phyloP scores from a whole-genome alignment of 306 rosid species.

The Cicer judaicum region DNA sequence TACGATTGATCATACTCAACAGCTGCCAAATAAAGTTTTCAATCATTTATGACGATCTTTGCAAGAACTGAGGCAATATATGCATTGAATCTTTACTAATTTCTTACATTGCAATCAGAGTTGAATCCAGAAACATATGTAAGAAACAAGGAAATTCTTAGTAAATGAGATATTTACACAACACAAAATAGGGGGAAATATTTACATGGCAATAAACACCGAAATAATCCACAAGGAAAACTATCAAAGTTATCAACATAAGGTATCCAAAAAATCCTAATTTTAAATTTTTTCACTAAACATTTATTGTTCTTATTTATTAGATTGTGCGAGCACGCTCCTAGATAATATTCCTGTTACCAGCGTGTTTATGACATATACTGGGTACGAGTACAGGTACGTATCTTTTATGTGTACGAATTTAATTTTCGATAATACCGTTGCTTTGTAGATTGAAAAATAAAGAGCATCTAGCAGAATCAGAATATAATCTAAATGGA shows the following conservation, averaged over 20 bases:
- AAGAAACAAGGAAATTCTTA: not conserved
- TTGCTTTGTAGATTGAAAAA: not conserved
- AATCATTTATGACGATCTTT: not conserved
- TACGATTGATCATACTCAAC: not conserved
- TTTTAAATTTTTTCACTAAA: too few species aligned
- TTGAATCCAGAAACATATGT: not conserved
- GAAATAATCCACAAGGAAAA: not conserved
- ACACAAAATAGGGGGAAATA: not conserved
- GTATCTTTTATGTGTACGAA: not conserved
- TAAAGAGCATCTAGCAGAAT: conserved; percentile 33
- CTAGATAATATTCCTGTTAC: too few species aligned
- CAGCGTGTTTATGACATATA: too few species aligned
- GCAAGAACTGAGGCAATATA: conserved; percentile 11
- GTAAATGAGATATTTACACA: not conserved
- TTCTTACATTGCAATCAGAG: not conserved
- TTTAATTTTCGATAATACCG: not conserved
- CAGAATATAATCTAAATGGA: conserved; percentile 7
- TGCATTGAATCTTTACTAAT: not conserved
- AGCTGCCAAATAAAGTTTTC: conserved; percentile 1
- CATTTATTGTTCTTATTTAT: too few species aligned
- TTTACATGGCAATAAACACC: not conserved
- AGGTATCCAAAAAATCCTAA: not conserved
- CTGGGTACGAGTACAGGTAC: too few species aligned
- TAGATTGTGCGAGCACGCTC: too few species aligned
- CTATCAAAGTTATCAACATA: not conserved